A percentile compares a stretch with the other conserved stretches of the same genome.
These are phyloP conservation scores for Decorospora gaudefroyi DNA, from an alignment of 2,329 filamentous ascomycete species.

Conservation along the genomic window DNA sequence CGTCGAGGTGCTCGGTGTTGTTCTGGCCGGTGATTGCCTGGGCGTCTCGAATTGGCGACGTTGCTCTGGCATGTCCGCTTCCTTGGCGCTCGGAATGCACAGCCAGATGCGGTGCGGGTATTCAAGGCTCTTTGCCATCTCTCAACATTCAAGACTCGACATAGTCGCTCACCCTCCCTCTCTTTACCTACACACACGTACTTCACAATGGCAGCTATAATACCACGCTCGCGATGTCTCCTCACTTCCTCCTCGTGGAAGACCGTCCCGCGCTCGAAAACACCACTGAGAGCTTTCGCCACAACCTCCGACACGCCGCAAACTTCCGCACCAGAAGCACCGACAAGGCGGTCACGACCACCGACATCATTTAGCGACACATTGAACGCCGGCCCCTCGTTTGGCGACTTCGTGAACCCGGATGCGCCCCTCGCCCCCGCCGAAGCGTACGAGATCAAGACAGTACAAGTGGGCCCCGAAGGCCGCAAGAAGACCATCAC, in stretches of 20 bases:
- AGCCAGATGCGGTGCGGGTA: conserved; percentile 18
- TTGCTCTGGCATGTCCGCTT: conserved; percentile 24
- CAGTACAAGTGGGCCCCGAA: conserved; percentile 63
- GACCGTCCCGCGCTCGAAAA: conserved; percentile 22
- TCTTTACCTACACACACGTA: conserved; percentile 1
- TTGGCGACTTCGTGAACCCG: conserved; percentile 64
- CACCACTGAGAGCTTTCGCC: conserved; percentile 39
- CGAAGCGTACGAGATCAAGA: conserved; percentile 65
- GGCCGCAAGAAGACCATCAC: conserved; percentile 69
- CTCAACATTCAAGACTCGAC: conserved; percentile 8
- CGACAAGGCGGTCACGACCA: conserved; percentile 45
- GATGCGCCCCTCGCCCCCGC: conserved; percentile 49
- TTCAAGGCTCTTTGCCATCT: conserved; percentile 16
- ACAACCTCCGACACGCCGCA: conserved; percentile 38
- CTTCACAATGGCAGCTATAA: conserved; percentile 38
- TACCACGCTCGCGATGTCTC: conserved; percentile 42
- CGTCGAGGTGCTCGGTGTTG: conserved; percentile 4
- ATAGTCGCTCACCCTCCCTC: conserved; percentile 2
- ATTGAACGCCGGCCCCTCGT: conserved; percentile 67
- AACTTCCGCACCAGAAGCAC: conserved; percentile 24
- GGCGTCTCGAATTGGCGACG: conserved; percentile 40
- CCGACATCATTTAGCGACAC: conserved; percentile 64
- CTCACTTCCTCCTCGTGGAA: conserved; percentile 28
- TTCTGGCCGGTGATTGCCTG: conserved; percentile 14
- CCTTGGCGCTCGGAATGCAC: conserved; percentile 14